Conservation (phyloP, 169 alveolate species). For the Plasmodium gonderi region DNA sequence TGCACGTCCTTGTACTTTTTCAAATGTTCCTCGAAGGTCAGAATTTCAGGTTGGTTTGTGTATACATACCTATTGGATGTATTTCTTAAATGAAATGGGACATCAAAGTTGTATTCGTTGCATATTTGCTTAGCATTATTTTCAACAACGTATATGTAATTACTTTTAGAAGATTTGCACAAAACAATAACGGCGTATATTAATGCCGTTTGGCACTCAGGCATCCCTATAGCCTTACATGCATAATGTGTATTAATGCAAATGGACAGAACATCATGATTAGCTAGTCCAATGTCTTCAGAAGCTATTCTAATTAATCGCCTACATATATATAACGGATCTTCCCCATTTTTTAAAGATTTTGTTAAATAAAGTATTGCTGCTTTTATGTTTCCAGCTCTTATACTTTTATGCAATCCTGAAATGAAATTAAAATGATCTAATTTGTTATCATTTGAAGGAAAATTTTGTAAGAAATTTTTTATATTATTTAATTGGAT, state of each 20-base stretch:
- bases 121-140: conserved; percentile 63
- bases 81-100: conserved; percentile 62
- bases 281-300: conserved; percentile 70
- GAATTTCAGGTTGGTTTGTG: conserved; percentile 72
- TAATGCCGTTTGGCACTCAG: conserved; percentile 70
- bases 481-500: conserved; percentile 34
- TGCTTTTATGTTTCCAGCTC: conserved; percentile 73
- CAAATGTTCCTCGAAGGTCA: conserved; percentile 56
- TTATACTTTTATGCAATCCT: conserved; percentile 72
- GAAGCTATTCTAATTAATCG: conserved; percentile 73
- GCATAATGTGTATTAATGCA: conserved; percentile 73
- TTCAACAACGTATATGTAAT: conserved; percentile 58
- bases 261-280: conserved; percentile 48
- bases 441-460: conserved; percentile 54
- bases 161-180: conserved; percentile 70
- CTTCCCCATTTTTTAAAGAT: conserved; percentile 70
- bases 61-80: conserved; percentile 54
- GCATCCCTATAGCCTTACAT: conserved; percentile 75
- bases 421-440: conserved; percentile 71
- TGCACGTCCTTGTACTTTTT: conserved; percentile 57
- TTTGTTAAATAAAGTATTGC: conserved; percentile 64
- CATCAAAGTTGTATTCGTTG: conserved; percentile 49
- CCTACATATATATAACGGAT: conserved; percentile 71
- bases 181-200: conserved; percentile 72
- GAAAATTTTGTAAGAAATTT: conserved; percentile 61